Percentiles rank a stretch among this genome's conserved stretches.
phyloP scores from a whole-genome alignment of 495 filamentous ascomycete genomes.

The Aspergillus baeticus region DNA sequence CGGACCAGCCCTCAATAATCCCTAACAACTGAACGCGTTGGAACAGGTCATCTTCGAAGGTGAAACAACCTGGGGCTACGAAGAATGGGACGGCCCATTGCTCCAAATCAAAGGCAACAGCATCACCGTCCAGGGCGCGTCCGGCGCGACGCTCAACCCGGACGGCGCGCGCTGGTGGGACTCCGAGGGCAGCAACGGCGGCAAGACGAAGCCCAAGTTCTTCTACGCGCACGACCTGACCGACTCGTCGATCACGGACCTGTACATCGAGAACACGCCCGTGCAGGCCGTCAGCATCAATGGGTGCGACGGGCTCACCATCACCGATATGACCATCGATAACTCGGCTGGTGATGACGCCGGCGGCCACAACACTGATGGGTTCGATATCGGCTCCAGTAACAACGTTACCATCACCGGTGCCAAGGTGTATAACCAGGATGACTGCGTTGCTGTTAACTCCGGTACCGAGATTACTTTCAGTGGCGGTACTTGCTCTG shows the following conservation, averaged over 20 bases:
- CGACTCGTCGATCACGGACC: slow-evolving; percentile 39
- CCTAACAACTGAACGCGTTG: no score
- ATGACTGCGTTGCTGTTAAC: slow-evolving; percentile 67
- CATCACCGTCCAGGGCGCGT: slow-evolving; percentile 46
- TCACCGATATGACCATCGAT: slow-evolving; percentile 58
- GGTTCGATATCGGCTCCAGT: slow-evolving; percentile 59
- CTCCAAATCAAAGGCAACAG: slow-evolving; percentile 45
- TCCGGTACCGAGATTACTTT: slow-evolving; percentile 57
- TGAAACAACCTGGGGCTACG: slow-evolving; percentile 52
- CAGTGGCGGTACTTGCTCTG: slow-evolving; percentile 50
- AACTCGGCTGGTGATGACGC: slow-evolving; percentile 53
- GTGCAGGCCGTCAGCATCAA: slow-evolving; percentile 64
- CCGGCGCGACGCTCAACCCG: slow-evolving; percentile 43
- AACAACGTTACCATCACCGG: slow-evolving; percentile 54
- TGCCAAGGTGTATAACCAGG: slow-evolving; percentile 60
- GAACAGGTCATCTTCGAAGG: slow-evolving; percentile 54
- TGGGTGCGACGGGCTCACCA: slow-evolving; percentile 40
- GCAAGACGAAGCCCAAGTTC: slow-evolving; percentile 52
- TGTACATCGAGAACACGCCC: slow-evolving; percentile 57
- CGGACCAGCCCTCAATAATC: neutral
- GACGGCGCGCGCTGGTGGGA: slow-evolving; percentile 48
- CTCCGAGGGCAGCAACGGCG: slow-evolving; percentile 43
- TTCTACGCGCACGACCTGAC: slow-evolving; percentile 45
- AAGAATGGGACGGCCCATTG: slow-evolving; percentile 52
- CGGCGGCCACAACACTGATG: slow-evolving; percentile 64